Evolutionary conservation across 176 grass and related monocot genomes (phyloP).

Genomic region (Microstegium vimineum): DNA sequence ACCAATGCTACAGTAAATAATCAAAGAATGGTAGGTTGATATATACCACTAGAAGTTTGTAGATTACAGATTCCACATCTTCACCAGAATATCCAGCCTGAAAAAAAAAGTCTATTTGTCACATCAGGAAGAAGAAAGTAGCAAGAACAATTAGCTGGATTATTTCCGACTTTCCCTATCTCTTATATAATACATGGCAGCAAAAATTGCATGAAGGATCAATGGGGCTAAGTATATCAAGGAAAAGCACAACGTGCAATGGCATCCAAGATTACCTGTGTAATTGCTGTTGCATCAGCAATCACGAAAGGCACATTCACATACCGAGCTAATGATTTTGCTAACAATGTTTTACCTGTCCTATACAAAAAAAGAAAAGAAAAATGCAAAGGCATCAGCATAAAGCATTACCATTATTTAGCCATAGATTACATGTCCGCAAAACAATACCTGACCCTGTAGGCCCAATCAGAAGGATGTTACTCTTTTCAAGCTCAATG

Average conservation of each 20-base stretch:
- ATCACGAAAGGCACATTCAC: constrained; percentile 62
- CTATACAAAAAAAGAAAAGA: neutral
- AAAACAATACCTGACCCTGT: constrained; percentile 42
- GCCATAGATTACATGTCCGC: neutral
- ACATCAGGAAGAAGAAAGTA: constrained; percentile 30
- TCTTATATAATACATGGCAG: neutral
- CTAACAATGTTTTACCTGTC: constrained; percentile 61
- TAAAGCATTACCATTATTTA: neutral
- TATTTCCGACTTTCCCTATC: neutral
- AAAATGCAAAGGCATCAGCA: neutral
- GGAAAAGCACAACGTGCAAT: neutral
- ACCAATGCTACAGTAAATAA: neutral
- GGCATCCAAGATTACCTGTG: constrained; percentile 25
- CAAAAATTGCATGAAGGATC: neutral
- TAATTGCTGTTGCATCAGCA: constrained; percentile 64
- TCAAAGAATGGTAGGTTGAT: neutral
- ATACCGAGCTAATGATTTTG: constrained; percentile 54
- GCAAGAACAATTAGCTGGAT: constrained; percentile 5
- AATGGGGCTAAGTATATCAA: neutral
- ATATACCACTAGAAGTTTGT: constrained; percentile 54
- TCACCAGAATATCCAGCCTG: constrained; percentile 68
- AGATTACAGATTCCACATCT: constrained; percentile 60
- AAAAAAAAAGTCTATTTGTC: constrained; percentile 27
- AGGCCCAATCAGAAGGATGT: constrained; percentile 60
- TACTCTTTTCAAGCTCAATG: constrained; percentile 65